These are phyloP conservation scores for Cladosporium sp. DNA, from an alignment of 2,329 filamentous ascomycete species.

Conservation along the genomic window DNA sequence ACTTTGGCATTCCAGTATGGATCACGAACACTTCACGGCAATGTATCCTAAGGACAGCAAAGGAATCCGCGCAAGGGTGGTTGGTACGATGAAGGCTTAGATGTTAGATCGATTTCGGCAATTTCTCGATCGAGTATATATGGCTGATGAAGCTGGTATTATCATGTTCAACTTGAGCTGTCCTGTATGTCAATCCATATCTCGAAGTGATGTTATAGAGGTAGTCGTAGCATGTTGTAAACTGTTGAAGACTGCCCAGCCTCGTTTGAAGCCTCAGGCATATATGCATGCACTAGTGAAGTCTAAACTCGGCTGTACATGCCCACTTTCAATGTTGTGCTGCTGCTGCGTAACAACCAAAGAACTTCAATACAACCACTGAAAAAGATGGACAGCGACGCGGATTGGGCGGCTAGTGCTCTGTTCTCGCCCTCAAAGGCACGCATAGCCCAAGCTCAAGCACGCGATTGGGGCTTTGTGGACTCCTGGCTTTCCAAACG, in stretches of 20 bases:
- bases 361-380: not conserved
- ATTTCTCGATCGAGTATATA: not conserved
- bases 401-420: slow-evolving; percentile 41
- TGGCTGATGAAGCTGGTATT: not conserved
- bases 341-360: not conserved
- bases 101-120: not conserved
- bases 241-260: not conserved
- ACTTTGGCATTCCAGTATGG: not conserved
- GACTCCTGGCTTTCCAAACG: slow-evolving; percentile 78
- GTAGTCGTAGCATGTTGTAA: not conserved
- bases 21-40: slow-evolving; percentile 1
- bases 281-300: not conserved
- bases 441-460: slow-evolving; percentile 74
- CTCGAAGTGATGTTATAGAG: not conserved
- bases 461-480: slow-evolving; percentile 88
- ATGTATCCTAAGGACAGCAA: slow-evolving; percentile 9
- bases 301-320: not conserved
- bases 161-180: not conserved
- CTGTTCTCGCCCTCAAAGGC: slow-evolving; percentile 64
- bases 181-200: not conserved
- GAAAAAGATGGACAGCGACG: slow-evolving; percentile 28
- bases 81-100: slow-evolving; percentile 8
- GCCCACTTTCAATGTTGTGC: not conserved
- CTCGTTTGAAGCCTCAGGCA: not conserved
- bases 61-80: slow-evolving; percentile 2